A percentile compares a stretch with the other conserved stretches of the same genome.
Evolutionary conservation across 1,284 basidiomycete species (phyloP).

Genomic region (Inonotus obliquus): DNA sequence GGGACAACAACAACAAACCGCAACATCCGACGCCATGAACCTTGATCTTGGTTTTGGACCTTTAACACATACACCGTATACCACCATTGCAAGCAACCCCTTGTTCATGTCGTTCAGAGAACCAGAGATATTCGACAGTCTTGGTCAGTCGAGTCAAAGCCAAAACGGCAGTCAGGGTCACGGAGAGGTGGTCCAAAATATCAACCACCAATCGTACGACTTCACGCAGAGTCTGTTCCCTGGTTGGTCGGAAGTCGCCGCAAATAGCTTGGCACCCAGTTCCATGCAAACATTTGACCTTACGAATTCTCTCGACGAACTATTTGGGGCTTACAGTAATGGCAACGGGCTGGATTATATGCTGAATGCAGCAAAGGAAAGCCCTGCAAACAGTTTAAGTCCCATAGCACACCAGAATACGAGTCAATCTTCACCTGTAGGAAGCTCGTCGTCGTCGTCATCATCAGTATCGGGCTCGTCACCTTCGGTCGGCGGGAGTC

Average conservation of each 20-base stretch:
- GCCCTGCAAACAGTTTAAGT: constrained; percentile 33
- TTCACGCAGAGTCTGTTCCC: constrained; percentile 12
- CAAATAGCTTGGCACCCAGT: constrained; percentile 34
- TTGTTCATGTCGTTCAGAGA: constrained; percentile 77
- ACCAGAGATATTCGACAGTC: constrained; percentile 32
- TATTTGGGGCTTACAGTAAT: constrained; percentile 44
- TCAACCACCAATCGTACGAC: constrained; percentile 7
- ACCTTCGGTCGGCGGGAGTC: constrained; percentile 1
- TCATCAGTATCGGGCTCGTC: constrained; percentile 10
- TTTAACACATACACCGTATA: constrained; percentile 42
- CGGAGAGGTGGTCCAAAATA: background rate
- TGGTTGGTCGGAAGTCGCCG: constrained; percentile 35
- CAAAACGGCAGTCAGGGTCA: background rate
- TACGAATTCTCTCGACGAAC: constrained; percentile 41
- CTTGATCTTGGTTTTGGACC: constrained; percentile 53
- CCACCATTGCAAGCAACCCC: constrained; percentile 73
- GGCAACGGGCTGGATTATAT: constrained; percentile 34
- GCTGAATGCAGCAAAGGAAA: constrained; percentile 40
- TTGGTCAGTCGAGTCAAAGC: background rate
- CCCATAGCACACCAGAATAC: constrained; percentile 11
- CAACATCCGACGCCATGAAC: constrained; percentile 48
- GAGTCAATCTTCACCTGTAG: background rate
- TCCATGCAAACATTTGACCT: constrained; percentile 17
- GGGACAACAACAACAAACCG: constrained; percentile 38
- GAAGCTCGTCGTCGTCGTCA: background rate